Percentiles rank a stretch among this genome's conserved stretches.
phyloP scores from a whole-genome alignment of 352 stramenopile species.

The Lagenidium sp. region DNA sequence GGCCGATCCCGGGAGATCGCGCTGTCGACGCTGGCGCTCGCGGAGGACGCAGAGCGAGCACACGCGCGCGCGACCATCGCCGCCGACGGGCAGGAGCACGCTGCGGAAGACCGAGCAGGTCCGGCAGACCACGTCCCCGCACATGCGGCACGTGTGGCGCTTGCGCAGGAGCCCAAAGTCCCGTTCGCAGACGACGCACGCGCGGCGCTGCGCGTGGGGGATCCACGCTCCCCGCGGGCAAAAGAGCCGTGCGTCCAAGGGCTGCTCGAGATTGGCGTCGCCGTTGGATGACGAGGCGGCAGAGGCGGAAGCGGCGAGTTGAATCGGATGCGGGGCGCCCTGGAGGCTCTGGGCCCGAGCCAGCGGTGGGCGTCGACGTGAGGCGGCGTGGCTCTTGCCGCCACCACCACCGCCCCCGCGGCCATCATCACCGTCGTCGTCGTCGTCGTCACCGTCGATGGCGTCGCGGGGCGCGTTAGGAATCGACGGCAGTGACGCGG shows the following conservation, averaged over 20 bases:
- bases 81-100: constrained; percentile 46
- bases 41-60: constrained; percentile 67
- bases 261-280: not conserved
- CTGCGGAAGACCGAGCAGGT: constrained; percentile 63
- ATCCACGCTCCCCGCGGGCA: constrained; percentile 49
- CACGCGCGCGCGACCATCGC: constrained; percentile 52
- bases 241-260: constrained; percentile 51
- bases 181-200: constrained; percentile 55
- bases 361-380: not conserved
- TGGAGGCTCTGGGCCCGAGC: not conserved
- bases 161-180: constrained; percentile 68
- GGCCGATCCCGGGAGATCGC: too few species aligned
- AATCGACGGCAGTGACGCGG: too few species aligned
- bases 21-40: constrained; percentile 49
- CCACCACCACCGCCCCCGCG: too few species aligned
- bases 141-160: constrained; percentile 77
- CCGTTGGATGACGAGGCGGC: not conserved
- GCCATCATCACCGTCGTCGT: constrained; percentile 5
- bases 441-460: constrained; percentile 1
- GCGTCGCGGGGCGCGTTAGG: not conserved
- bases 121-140: constrained; percentile 67
- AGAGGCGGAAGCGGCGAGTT: constrained; percentile 1
- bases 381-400: too few species aligned
- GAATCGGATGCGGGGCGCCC: not conserved
- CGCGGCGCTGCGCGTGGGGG: constrained; percentile 27